Base-by-base conservation (phyloP, 768 basidiomycete species). In the Mycena rebaudengoi region DNA sequence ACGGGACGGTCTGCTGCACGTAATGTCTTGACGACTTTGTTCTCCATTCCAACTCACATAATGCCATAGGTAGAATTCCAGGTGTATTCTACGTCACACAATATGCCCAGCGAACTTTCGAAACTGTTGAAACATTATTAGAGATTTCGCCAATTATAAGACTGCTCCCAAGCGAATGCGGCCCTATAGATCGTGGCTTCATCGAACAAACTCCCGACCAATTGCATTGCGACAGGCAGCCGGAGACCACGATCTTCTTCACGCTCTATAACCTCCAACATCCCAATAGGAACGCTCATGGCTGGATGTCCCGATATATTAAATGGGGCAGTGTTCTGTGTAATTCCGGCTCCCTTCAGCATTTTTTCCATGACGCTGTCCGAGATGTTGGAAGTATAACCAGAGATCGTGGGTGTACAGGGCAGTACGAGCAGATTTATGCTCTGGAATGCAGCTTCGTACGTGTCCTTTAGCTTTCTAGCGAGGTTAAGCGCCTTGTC, bases 171-270 rank as follows among this genome's bases (percentile, higher is more conserved):
- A 5, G 74, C 74, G 39, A 52, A 67, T 16, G 71, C 74, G 18
- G 72, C 58, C 23, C 70, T 65, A 56, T 71, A 69, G 14, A 74
- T 52, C 61, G 60, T 72, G 68, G 77, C 55, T 69, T 86, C 62
- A 77, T 79, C 39, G 79, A 82, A 60, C 71, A 85, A 63, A 50
- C 83, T 54, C 0, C 78, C 80, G 1, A 83, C 78, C 18, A 84
- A 66, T 70, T 82, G 81, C 78, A 84, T 77, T 6, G 80, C 80
- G 8, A 82, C 76, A 2, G 83, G 83, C 18, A 84, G 67, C 60
- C 69, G 76, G 54, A 79, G 56, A 18, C 77, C 67, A 13, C 73
- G 74, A 20, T 78, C 76, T 41, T 69, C 73, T 56, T 77, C 74
- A 16, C 75, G 72, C 33, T 68, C 62, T 21, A 62, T 44, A 7